Evolutionary conservation across 2,329 filamentous ascomycete genomes (phyloP).

Genomic region (Aspergillus carbonarius): DNA sequence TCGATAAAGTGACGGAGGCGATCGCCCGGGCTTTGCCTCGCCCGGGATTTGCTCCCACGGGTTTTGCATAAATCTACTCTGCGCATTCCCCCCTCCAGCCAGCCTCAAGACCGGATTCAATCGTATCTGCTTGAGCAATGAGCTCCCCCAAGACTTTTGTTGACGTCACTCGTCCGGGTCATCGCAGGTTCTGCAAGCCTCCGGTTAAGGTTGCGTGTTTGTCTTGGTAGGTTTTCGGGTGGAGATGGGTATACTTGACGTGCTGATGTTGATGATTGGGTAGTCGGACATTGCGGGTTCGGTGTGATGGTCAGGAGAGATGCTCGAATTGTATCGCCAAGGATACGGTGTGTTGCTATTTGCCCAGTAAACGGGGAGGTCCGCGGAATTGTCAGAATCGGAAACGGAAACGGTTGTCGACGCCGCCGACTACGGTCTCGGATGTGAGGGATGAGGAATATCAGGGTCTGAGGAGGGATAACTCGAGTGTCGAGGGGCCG

Average conservation of each 20-base stretch:
- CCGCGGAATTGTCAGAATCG: not conserved
- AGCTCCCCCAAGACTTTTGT: not conserved
- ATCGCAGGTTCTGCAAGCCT: constrained; percentile 27
- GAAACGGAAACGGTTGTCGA: constrained; percentile 1
- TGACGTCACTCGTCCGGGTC: constrained; percentile 1
- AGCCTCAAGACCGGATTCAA: no score
- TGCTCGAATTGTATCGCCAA: constrained; percentile 39
- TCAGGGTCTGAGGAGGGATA: not conserved
- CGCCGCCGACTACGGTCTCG: not conserved
- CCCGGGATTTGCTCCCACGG: not conserved
- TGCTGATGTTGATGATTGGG: constrained; percentile 35
- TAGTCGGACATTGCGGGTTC: constrained; percentile 49
- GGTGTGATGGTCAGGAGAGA: constrained; percentile 48
- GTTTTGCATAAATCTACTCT: not conserved
- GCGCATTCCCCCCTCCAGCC: not conserved
- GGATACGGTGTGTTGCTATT: constrained; percentile 23
- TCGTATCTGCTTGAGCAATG: not conserved
- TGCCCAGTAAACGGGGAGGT: constrained; percentile 1
- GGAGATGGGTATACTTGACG: not conserved
- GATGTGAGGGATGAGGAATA: not conserved
- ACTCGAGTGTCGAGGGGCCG: not conserved
- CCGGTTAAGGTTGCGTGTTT: constrained; percentile 54
- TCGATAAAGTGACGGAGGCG: not conserved
- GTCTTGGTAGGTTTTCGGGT: constrained; percentile 45
- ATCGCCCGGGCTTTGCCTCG: not conserved